Percentiles rank a stretch among this genome's conserved stretches.
These are phyloP conservation scores for Dictyostelium intermedium DNA, from an alignment of 78 protist species.

Conservation along the genomic window DNA sequence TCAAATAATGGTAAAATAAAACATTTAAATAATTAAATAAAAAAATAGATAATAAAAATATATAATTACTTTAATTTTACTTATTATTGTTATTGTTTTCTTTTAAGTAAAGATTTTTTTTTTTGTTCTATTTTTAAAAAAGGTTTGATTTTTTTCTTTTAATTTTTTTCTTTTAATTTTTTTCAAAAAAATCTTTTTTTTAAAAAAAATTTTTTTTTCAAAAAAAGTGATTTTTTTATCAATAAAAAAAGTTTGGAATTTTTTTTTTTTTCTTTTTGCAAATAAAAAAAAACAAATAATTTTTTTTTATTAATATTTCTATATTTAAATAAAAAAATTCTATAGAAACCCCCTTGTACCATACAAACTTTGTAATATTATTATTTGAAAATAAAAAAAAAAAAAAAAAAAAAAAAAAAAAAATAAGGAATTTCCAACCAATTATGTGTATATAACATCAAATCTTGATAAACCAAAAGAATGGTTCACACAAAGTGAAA, in stretches of 20 bases:
- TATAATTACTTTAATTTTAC: too few relatives aligned
- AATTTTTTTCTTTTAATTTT: neutral
- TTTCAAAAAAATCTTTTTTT: neutral
- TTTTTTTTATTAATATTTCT: neutral
- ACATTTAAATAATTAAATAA: too few relatives aligned
- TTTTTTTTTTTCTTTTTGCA: neutral
- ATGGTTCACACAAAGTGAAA: constrained; percentile 21
- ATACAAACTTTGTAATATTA: neutral
- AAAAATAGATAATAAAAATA: too few relatives aligned
- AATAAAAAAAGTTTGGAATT: neutral
- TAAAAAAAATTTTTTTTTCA: neutral
- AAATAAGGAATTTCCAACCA: constrained; percentile 64
- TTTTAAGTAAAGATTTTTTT: too few relatives aligned
- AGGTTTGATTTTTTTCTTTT: neutral
- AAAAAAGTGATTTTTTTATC: neutral
- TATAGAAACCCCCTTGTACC: neutral
- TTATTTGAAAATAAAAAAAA: neutral
- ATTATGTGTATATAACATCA: constrained; percentile 24
- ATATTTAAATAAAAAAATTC: neutral
- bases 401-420: neutral
- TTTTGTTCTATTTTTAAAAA: too few relatives aligned
- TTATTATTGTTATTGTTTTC: too few relatives aligned
- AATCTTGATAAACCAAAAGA: constrained; percentile 10
- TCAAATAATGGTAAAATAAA: too few relatives aligned
- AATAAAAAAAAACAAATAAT: neutral